phyloP scores from a whole-genome alignment of 352 stramenopile species.

The Pythium phragmiticola region DNA sequence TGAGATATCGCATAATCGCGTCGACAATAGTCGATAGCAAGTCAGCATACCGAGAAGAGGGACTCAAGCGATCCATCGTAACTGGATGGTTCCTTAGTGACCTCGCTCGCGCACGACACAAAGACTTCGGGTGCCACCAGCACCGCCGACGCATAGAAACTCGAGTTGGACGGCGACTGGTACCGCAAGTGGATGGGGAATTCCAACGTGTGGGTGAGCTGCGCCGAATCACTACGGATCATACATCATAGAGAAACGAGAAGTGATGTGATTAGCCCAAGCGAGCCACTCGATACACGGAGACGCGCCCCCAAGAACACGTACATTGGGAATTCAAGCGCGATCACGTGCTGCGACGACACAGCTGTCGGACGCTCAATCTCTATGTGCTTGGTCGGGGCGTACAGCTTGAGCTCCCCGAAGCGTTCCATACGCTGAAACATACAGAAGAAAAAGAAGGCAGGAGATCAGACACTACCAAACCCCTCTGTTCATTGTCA shows the following conservation, averaged over 20 bases:
- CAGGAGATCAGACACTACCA: conserved; percentile 5
- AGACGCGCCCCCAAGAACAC: background rate
- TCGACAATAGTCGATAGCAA: no score
- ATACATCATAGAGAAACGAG: no score
- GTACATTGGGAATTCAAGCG: conserved; percentile 28
- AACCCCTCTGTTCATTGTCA: background rate
- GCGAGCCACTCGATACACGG: background rate
- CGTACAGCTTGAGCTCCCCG: conserved; percentile 24
- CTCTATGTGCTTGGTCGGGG: conserved; percentile 34
- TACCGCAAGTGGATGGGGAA: conserved; percentile 39
- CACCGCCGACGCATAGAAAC: conserved; percentile 23
- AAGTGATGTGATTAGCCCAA: no score
- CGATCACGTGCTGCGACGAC: conserved; percentile 27
- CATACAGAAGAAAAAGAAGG: background rate
- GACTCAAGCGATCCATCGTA: background rate
- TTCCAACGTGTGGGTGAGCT: conserved; percentile 5
- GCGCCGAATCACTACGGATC: background rate
- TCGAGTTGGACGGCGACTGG: conserved; percentile 32
- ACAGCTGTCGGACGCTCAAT: conserved; percentile 31
- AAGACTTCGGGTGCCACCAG: conserved; percentile 26
- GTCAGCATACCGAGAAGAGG: conserved; percentile 11
- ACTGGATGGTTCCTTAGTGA: background rate
- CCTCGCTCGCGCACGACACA: conserved; percentile 4
- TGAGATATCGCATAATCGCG: no score
- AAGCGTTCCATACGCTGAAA: conserved; percentile 34